Conservation (phyloP, 441 rosid species). For the Theobroma grandiflorum region DNA sequence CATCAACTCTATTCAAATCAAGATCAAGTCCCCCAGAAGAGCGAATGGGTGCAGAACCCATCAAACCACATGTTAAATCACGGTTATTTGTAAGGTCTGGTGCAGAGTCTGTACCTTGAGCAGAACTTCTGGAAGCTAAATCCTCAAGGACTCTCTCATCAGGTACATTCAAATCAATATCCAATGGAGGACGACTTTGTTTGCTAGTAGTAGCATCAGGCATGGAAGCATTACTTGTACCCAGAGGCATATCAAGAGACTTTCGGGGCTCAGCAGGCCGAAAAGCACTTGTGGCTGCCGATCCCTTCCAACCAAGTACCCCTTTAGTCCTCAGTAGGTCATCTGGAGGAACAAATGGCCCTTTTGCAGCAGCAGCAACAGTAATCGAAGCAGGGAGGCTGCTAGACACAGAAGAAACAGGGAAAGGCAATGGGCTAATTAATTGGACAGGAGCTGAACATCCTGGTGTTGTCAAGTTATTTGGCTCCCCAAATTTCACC, state of each 20-base stretch:
- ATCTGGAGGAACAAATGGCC: conserved; percentile 85
- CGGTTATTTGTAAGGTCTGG: conserved; percentile 34
- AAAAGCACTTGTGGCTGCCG: conserved; percentile 99
- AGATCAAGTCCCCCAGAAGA: conserved; percentile 77
- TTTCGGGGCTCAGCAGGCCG: conserved; percentile 96
- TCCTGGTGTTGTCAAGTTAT: conserved; percentile 44
- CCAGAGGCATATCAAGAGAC: conserved; percentile 49
- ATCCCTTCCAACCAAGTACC: conserved; percentile 94
- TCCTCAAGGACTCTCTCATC: conserved; percentile 87
- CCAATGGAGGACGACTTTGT: conserved; percentile 62
- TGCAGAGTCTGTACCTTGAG: conserved; percentile 42
- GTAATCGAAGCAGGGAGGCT: conserved; percentile 74
- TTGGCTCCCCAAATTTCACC: conserved; percentile 48
- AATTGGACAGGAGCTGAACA: conserved; percentile 51
- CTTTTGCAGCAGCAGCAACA: conserved; percentile 92
- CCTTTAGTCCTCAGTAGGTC: conserved; percentile 73
- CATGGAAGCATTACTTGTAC: conserved; percentile 35
- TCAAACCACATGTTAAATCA: conserved; percentile 37
- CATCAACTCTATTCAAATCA: conserved; percentile 83
- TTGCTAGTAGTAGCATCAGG: conserved; percentile 56
- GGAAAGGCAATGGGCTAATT: conserved; percentile 51
- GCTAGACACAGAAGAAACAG: conserved; percentile 53
- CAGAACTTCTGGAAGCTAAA: conserved; percentile 53
- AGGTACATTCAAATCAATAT: conserved; percentile 85
- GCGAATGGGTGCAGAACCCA: conserved; percentile 45